Conservation (phyloP, 345 rosid genomes). For the Conringia planisiliqua region DNA sequence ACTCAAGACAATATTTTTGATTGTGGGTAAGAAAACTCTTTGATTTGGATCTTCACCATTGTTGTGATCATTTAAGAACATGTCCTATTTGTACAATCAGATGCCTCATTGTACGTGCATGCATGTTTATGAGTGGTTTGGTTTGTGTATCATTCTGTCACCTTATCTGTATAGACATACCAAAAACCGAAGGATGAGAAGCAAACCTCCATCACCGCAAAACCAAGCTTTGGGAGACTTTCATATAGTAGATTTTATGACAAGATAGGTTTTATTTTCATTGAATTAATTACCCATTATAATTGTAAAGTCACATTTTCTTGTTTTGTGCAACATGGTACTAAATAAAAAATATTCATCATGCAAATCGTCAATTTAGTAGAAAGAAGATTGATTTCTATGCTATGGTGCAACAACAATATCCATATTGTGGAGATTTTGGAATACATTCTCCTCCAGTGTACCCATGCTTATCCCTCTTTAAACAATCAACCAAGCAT, state of each 20-base stretch:
- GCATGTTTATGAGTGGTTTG: neutral
- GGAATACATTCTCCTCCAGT: neutral
- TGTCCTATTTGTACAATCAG: neutral
- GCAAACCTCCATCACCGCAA: too few species aligned
- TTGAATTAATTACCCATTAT: too few species aligned
- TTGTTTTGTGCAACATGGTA: too few species aligned
- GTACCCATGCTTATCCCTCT: neutral
- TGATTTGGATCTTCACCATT: neutral
- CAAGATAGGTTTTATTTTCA: too few species aligned
- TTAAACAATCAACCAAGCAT: neutral
- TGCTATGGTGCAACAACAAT: neutral
- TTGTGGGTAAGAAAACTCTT: neutral
- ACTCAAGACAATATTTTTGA: neutral
- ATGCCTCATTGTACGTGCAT: neutral
- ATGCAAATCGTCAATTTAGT: neutral
- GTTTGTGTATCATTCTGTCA: neutral
- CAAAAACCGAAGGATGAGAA: too few species aligned
- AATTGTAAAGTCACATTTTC: too few species aligned
- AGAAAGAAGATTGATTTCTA: neutral
- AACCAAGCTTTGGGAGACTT: too few species aligned
- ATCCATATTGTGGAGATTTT: neutral
- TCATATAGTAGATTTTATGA: too few species aligned
- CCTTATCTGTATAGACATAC: too few species aligned
- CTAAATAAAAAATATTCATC: neutral
- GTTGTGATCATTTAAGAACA: neutral